Conservation (phyloP, 2,329 filamentous ascomycete species). For the Beauveria rudraprayagi region DNA sequence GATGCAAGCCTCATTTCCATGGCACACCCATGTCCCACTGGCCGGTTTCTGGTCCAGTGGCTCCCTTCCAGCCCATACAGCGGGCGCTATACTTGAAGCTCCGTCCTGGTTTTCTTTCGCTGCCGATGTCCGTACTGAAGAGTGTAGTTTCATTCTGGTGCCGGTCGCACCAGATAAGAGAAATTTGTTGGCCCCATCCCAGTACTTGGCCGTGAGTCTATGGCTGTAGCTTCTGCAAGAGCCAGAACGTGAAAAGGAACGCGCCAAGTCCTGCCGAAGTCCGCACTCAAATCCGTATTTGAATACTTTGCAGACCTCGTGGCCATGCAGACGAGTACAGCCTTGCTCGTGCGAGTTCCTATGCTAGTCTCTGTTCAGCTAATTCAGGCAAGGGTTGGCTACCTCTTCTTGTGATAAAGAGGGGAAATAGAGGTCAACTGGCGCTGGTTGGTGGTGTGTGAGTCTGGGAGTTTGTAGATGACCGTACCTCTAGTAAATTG, state of each 20-base stretch:
- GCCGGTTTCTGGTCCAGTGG: not conserved
- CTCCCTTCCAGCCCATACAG: not conserved
- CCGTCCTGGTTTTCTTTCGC: not conserved
- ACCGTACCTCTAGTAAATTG: not conserved
- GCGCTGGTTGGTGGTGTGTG: not conserved
- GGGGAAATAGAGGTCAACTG: not conserved
- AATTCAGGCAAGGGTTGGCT: not conserved
- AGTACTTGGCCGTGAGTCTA: not conserved
- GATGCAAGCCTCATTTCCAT: constrained; percentile 2
- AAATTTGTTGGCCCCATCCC: not conserved
- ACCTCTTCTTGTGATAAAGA: not conserved
- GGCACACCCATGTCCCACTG: constrained; percentile 1
- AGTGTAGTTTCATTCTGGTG: not conserved
- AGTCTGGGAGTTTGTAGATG: not conserved
- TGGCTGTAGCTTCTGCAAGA: not conserved
- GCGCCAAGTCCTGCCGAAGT: constrained; percentile 5
- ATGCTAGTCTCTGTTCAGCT: constrained; percentile 7
- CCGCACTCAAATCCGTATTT: not conserved
- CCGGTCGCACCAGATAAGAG: not conserved
- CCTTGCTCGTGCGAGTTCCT: constrained; percentile 10
- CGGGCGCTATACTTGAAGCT: not conserved
- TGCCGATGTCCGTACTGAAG: not conserved
- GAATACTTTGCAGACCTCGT: not conserved
- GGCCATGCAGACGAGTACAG: not conserved
- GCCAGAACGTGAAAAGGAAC: not conserved